Evolutionary conservation across 345 rosid genomes (phyloP).

Genomic region (Euphorbia pulcherrima): DNA sequence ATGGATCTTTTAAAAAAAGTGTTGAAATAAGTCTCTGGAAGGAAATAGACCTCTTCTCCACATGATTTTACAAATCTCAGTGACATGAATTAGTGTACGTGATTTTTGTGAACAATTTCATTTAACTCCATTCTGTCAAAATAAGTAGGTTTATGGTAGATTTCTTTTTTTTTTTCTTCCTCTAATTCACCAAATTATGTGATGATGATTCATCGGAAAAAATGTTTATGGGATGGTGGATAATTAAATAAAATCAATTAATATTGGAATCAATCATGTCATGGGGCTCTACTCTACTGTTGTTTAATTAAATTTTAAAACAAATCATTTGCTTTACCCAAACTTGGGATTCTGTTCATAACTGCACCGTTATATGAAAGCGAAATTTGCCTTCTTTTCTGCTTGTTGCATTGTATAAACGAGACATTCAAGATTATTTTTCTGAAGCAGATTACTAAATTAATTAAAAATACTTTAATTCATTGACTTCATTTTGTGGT

Average conservation of each 20-base stretch:
- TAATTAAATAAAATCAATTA: background rate
- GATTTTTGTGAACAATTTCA: too few species aligned
- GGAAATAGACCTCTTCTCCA: too few species aligned
- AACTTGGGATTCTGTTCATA: constrained; percentile 13
- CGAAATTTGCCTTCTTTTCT: background rate
- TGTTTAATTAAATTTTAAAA: background rate
- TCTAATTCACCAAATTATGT: too few species aligned
- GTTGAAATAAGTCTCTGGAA: too few species aligned
- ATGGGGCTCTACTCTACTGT: constrained; percentile 14
- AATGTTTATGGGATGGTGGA: background rate
- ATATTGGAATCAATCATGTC: constrained; percentile 8
- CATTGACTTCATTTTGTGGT: background rate
- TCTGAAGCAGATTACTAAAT: background rate
- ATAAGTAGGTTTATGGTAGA: constrained; percentile 11
- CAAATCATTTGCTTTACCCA: constrained; percentile 17
- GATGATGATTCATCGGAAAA: too few species aligned
- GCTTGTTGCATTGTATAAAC: background rate
- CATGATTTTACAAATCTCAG: too few species aligned
- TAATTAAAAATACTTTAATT: background rate
- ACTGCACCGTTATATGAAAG: constrained; percentile 18
- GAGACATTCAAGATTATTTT: background rate
- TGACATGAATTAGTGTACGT: too few species aligned
- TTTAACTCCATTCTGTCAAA: constrained; percentile 1
- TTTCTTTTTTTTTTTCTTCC: too few species aligned
- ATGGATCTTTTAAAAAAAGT: too few species aligned